Evolutionary conservation across 2,329 filamentous ascomycete genomes (phyloP).

Genomic region (Xylogone sp.): DNA sequence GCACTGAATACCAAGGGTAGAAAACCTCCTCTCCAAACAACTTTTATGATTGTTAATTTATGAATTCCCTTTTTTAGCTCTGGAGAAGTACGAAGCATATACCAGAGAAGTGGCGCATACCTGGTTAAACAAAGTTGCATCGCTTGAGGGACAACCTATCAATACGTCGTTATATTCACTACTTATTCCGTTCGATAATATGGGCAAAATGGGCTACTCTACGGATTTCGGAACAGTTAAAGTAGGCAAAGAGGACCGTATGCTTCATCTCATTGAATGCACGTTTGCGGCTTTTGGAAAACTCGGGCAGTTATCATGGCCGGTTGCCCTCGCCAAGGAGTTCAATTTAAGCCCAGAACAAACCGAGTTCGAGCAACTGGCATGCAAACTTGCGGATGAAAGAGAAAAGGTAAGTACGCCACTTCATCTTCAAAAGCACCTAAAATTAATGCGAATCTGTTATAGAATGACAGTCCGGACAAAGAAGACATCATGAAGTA

Average conservation of each 20-base stretch:
- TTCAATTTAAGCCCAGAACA: conserved; percentile 11
- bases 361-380: conserved; percentile 12
- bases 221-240: conserved; percentile 20
- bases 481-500: conserved; percentile 11
- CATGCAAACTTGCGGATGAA: background rate
- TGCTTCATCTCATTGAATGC: conserved; percentile 18
- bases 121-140: conserved; percentile 11
- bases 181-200: conserved; percentile 27
- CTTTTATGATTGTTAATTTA: too few relatives aligned
- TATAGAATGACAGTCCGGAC: conserved; percentile 4
- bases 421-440: background rate
- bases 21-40: too few relatives aligned
- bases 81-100: conserved; percentile 18
- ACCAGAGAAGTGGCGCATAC: conserved; percentile 12
- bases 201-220: conserved; percentile 24
- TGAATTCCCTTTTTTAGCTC: conserved; percentile 7
- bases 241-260: conserved; percentile 18
- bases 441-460: background rate
- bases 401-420: background rate
- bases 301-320: conserved; percentile 21
- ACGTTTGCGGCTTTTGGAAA: conserved; percentile 14
- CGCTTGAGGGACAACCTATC: conserved; percentile 12
- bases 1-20: conserved; percentile 19
- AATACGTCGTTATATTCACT: conserved; percentile 16
- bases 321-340: conserved; percentile 8